phyloP scores from a whole-genome alignment of 371 early-diverging fungal species.

The Mucor lusitanicus region DNA sequence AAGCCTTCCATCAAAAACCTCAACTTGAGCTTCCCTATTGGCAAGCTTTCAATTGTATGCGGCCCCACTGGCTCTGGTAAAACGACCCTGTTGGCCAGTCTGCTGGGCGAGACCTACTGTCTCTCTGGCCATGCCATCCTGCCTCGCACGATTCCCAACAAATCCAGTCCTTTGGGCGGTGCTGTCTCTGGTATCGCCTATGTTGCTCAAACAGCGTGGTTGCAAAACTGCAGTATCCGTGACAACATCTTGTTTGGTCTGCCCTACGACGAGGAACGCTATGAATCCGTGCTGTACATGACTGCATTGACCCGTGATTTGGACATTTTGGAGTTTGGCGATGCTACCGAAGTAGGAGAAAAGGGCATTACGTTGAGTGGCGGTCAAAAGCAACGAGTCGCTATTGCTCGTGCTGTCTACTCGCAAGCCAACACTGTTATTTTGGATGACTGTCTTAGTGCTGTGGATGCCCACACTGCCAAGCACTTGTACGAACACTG shows the following conservation, averaged over 20 bases:
- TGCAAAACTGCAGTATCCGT: conserved; percentile 77
- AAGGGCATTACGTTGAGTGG: conserved; percentile 88
- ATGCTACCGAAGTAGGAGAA: conserved; percentile 90
- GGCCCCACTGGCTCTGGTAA: conserved; percentile 86
- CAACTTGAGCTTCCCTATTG: conserved; percentile 61
- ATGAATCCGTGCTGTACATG: conserved; percentile 61
- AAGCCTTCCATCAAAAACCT: conserved; percentile 58
- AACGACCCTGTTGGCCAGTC: conserved; percentile 67
- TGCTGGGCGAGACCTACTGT: conserved; percentile 62
- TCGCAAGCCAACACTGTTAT: conserved; percentile 70
- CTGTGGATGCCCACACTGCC: conserved; percentile 88
- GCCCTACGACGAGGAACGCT: conserved; percentile 65
- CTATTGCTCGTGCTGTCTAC: conserved; percentile 82
- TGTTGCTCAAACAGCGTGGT: conserved; percentile 86
- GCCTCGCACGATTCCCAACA: conserved; percentile 36
- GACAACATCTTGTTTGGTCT: conserved; percentile 85
- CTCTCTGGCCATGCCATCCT: conserved; percentile 46
- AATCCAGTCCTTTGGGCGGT: conserved; percentile 25
- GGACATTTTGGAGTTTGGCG: conserved; percentile 81
- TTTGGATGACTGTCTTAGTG: conserved; percentile 83
- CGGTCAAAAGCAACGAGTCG: conserved; percentile 78
- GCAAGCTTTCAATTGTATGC: conserved; percentile 73
- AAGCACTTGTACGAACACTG: conserved; percentile 75
- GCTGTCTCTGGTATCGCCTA: conserved; percentile 68
- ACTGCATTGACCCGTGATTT: conserved; percentile 82